Evolutionary conservation across 768 basidiomycete genomes (phyloP).

Genomic region (Trametes sanguinea): DNA sequence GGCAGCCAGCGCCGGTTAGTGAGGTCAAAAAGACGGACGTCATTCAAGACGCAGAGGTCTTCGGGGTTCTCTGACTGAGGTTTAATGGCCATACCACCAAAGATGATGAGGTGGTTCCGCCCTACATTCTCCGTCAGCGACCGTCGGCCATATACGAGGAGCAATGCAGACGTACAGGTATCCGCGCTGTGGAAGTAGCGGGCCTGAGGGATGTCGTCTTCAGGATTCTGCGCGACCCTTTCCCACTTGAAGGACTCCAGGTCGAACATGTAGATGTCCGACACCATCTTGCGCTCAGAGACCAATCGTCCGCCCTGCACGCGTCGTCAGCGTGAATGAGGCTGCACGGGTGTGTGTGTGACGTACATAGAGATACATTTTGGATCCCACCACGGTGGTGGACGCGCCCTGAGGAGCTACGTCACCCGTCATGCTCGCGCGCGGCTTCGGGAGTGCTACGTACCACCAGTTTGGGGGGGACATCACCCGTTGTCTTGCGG

Average conservation of each 20-base stretch:
- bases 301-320: slow-evolving; percentile 83
- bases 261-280: slow-evolving; percentile 90
- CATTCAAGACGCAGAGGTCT: slow-evolving; percentile 89
- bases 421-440: slow-evolving; percentile 3
- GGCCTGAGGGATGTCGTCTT: slow-evolving; percentile 74
- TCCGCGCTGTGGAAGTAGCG: slow-evolving; percentile 97
- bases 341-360: not conserved
- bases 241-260: slow-evolving; percentile 82
- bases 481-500: slow-evolving; percentile 80
- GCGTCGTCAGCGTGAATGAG: not conserved
- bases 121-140: slow-evolving; percentile 44
- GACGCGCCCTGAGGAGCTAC: slow-evolving; percentile 67
- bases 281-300: slow-evolving; percentile 83
- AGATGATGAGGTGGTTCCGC: slow-evolving; percentile 89
- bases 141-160: slow-evolving; percentile 11
- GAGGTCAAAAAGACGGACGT: slow-evolving; percentile 89
- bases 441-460: slow-evolving; percentile 33
- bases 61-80: slow-evolving; percentile 70
- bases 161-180: slow-evolving; percentile 55
- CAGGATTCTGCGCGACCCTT: slow-evolving; percentile 56
- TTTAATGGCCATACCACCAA: slow-evolving; percentile 92
- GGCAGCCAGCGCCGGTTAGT: slow-evolving; percentile 71
- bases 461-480: slow-evolving; percentile 87
- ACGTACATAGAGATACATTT: slow-evolving; percentile 88
- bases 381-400: slow-evolving; percentile 85